These are phyloP conservation scores for Spinellus fusiger DNA, from an alignment of 192 early-diverging fungal genomes.

Conservation along the genomic window DNA sequence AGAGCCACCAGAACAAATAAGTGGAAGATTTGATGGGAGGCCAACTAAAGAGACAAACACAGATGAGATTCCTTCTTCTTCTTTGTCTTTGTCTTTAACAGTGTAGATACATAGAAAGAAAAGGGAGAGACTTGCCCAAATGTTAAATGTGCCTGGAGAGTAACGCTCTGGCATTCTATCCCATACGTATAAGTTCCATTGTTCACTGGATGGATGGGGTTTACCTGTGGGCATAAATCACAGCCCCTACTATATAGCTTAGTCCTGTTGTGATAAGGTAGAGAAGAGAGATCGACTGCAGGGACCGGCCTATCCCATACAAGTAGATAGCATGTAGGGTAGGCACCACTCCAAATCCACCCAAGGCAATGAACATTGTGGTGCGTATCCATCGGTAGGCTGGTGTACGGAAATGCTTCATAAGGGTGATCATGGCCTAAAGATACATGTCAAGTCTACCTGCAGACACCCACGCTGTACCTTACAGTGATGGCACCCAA, in stretches of 20 bases:
- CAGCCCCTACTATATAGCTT: constrained; percentile 75
- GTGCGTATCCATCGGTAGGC: constrained; percentile 78
- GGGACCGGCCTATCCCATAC: constrained; percentile 43
- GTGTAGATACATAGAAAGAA: background rate
- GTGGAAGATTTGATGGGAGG: constrained; percentile 92
- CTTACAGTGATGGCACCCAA: constrained; percentile 58
- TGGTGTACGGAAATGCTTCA: constrained; percentile 60
- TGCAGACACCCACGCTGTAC: background rate
- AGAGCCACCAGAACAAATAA: constrained; percentile 73
- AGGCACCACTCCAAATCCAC: constrained; percentile 70
- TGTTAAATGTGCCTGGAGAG: constrained; percentile 80
- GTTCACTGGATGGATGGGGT: background rate
- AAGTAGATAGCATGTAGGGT: constrained; percentile 53
- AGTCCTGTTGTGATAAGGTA: constrained; percentile 68
- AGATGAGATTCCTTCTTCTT: background rate
- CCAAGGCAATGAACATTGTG: constrained; percentile 72
- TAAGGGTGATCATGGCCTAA: constrained; percentile 46
- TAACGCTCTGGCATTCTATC: constrained; percentile 77
- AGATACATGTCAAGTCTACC: constrained; percentile 12
- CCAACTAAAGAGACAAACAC: constrained; percentile 45
- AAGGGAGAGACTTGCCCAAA: constrained; percentile 35
- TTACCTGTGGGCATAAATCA: constrained; percentile 73
- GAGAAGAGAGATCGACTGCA: constrained; percentile 53
- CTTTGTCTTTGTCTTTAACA: background rate
- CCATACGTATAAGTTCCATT: too few species aligned